Base-by-base conservation (phyloP, 805 yeast genomes). In the Clavispora asparagi region DNA sequence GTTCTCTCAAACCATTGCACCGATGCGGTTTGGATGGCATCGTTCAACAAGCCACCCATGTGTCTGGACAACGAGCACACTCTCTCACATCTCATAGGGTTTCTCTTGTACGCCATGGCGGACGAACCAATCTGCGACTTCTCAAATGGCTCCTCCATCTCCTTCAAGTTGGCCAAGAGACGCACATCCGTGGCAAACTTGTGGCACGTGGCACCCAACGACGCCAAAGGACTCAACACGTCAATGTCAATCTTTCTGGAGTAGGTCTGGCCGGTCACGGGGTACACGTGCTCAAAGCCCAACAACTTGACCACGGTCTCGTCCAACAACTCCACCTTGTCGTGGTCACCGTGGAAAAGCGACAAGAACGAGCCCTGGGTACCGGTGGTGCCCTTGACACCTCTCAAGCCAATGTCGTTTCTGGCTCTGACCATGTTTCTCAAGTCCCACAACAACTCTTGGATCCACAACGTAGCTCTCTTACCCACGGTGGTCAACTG, bases 1-100 rank as follows among this genome's bases (percentile, higher is more conserved):
- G 99, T 94, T 76, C 99, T 87, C 77, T 94, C 99, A 65, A 94
- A 94, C 99, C 99, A 94, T 74, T 94, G 99, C 43, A 94, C 98
- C 31, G 96, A 85, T 7, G 98, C 95, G 42, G 99, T 94, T 71
- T 89, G 94, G 58, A 92, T 87, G 44, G 97, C 95, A 69, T 94
- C 98, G 63, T 78, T 89, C 73, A 85, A 87, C 57, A 90, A 74
- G 14, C 96, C 85, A 54, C 96, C 96, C 70, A 94, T 70, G 68
- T 92, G 98, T 76, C 99, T 87, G 17, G 98, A 82, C 56, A 94
- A 79, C n/a, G 99, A 94, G 74, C 99, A 94, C 49, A 94, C 97
- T 70, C 99, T 83, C 76, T 94, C 99, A 64, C 92, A 85, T 76
- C 99, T 86, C 99, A 94, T 94, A 70, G 99, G 99, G 74, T 94